phyloP scores from a whole-genome alignment of 257 asterid genomes.

The Coffea eugenioides region DNA sequence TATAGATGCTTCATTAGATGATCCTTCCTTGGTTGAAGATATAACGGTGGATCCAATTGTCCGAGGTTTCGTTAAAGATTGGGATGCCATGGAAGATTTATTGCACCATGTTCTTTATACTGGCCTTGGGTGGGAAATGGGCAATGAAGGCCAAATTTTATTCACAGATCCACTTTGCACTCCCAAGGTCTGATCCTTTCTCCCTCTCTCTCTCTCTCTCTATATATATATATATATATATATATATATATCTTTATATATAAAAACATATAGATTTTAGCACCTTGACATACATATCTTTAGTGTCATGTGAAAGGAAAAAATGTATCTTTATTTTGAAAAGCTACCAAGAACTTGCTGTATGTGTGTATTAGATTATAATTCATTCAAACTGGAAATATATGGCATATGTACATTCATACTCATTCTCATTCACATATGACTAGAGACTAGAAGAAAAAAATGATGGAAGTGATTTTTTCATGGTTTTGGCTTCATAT shows the following conservation, averaged over 20 bases:
- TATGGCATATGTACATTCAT: not conserved
- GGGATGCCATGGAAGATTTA: constrained; percentile 99
- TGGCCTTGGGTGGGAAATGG: constrained; percentile 95
- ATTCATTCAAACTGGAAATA: not conserved
- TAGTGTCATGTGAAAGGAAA: not conserved
- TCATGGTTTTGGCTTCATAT: not conserved
- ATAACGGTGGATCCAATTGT: constrained; percentile 71
- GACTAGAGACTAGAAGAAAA: not conserved
- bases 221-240: no score
- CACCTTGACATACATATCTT: not conserved
- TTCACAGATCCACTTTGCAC: constrained; percentile 93
- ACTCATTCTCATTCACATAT: not conserved
- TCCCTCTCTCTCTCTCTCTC: not conserved
- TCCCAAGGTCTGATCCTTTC: constrained; percentile 61
- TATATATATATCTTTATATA: no score
- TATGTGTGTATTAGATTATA: not conserved
- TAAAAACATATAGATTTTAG: not conserved
- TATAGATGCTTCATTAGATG: constrained; percentile 50
- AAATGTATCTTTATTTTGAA: not conserved
- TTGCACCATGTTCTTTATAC: constrained; percentile 70
- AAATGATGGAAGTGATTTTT: not conserved
- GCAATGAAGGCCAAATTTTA: constrained; percentile 93
- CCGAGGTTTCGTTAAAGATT: constrained; percentile 78
- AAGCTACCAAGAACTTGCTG: not conserved
- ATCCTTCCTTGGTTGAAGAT: constrained; percentile 56